Evolutionary conservation across 345 rosid species (phyloP), one percentile per base, ranked within the genome.

Genomic region (Gossypium ekmanianum): DNA sequence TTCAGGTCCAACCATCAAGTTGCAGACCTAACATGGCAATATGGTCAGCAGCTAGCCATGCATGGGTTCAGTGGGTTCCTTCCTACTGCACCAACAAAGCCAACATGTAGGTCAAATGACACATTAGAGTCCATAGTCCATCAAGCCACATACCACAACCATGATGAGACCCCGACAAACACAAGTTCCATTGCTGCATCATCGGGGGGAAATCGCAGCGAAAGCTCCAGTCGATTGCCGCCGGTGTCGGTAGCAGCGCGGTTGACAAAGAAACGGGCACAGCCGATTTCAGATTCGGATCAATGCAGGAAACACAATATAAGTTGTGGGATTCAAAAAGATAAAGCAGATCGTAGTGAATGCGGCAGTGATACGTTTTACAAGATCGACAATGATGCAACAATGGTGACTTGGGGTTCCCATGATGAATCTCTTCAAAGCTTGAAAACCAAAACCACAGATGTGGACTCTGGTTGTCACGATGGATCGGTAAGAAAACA

Each of bases 11-110:
- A 87, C 79, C 87, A 85, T 45, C 95, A 90, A 81, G 92, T 94
- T 54, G 92, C 97, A 43, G 98, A 91, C 85, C 84, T 92, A 75
- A 94, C 97, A 18, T 94, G 98, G 98, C 88, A 90, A 79, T 92
- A 92, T 77, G 97, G 97, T 34, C 41, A 34, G 1, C 97, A 92
- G 65, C 71, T 94, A 29, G 86, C 87, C 81, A 82, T 89, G 88
- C 93, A 92, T 85, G 91, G 69, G n/a, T 48, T 71, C 27, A 5
- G 88, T 89, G 71, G 87, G 91, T 8, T 64, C 62, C 65, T 62
- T 64, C 74, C 62, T 2, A 26, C 86, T 84, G 41, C 89, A 88
- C 73, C 88, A 87, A 24, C 55, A 29, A 71, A 26, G 43, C 64
- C 64, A 72, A 72, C 4, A 16, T 79, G 74, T 72, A 82, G 71